Conservation (phyloP, 2,329 filamentous ascomycete genomes). For the Pestalotiopsis sp. region DNA sequence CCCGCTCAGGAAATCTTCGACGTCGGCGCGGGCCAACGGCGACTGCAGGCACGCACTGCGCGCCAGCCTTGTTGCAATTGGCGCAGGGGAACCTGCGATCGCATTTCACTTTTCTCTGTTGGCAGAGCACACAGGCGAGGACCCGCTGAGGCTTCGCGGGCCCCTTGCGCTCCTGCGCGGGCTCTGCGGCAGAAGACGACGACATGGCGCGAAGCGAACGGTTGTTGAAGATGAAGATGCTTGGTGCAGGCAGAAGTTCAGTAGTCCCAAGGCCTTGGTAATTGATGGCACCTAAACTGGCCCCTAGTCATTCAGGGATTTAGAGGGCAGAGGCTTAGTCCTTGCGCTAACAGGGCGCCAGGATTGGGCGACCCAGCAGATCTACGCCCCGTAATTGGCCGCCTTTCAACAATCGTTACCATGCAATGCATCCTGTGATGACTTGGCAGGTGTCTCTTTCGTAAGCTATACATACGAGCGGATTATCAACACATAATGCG, state of each 20-base stretch:
- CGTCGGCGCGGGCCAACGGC: constrained; percentile 38
- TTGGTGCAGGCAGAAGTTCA: not conserved
- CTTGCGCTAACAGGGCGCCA: not conserved
- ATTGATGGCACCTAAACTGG: not conserved
- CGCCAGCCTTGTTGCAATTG: constrained; percentile 48
- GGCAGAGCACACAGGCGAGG: constrained; percentile 59
- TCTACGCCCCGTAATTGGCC: not conserved
- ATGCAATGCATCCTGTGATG: not conserved
- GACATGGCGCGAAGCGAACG: not conserved
- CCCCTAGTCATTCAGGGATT: not conserved
- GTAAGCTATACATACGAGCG: not conserved
- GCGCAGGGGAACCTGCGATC: constrained; percentile 60
- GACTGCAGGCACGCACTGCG: constrained; percentile 46
- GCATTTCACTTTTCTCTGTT: constrained; percentile 66
- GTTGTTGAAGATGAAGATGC: not conserved
- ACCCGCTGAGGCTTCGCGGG: constrained; percentile 28
- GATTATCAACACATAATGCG: too few relatives aligned
- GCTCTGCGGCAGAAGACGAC: not conserved
- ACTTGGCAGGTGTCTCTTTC: not conserved
- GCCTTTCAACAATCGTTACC: not conserved
- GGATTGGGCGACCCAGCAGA: not conserved
- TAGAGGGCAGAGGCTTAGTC: not conserved
- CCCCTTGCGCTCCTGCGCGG: not conserved
- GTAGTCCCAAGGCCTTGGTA: not conserved
- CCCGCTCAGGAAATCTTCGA: constrained; percentile 56